Evolutionary conservation across 345 rosid species (phyloP), one percentile per base, ranked within the genome.

Genomic region (Aegle marmelos): DNA sequence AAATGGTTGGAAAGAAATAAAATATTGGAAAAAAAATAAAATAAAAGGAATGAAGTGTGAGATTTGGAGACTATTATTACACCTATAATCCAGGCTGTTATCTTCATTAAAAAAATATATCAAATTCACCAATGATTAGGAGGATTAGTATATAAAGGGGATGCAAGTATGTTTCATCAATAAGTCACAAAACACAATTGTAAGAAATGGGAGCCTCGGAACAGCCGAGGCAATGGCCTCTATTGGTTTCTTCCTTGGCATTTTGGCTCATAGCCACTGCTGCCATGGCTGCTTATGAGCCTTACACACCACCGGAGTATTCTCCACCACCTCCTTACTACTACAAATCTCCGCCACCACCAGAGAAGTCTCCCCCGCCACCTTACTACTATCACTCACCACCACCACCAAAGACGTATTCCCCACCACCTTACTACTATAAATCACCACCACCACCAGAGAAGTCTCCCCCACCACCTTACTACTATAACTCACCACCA

Each of bases 251-350:
- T 24, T 88, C 76, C 2, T 19, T 85, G 22, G 79, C 82, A 33
- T 62, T 86, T 66, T 85, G 78, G 79, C 78, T 88, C 72, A 5
- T 77, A 5, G 87, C 85, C 63, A 75, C 83, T 4, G 22, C 21
- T 74, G 79, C 39, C 56, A 78, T 30, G 1, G 80, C 74, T 0
- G 80, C 79, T 17, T 27, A 72, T 10, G 75, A 86, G 75, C 84
- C 84, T 79, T 86, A 77, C 24, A 22, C 84, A 1, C 84, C 81
- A 0, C 84, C 84, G 2, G 3, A 36, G 2, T 2, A n/a, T 6
- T 36, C 56, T 16, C 64, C 64, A 0, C 76, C 68, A 4, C 78
- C 78, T 21, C 70, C 53, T 22, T 75, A 75, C 34, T 64, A 64
- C 2, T 75, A 75, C 25, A 64, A 65, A 6, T 65, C 72, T 4